These are phyloP conservation scores for Apiotrichum sp. DNA, from an alignment of 1,284 basidiomycete genomes.

Conservation along the genomic window DNA sequence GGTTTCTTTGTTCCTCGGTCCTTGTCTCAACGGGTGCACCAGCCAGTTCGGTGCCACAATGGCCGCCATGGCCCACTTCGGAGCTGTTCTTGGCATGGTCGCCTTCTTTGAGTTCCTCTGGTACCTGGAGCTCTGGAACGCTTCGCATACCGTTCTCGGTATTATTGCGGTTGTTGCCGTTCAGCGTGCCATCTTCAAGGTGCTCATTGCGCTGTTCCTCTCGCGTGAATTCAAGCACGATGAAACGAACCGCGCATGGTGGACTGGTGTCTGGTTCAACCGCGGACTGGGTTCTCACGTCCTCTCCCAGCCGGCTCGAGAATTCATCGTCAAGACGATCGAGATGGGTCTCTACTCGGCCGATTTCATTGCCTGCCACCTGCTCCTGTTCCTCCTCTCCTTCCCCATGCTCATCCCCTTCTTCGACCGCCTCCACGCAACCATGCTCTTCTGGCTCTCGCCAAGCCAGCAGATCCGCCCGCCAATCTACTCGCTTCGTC, in stretches of 20 bases:
- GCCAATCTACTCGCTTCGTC: conserved; percentile 83
- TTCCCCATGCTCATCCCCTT: conserved; percentile 79
- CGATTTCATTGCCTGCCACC: conserved; percentile 55
- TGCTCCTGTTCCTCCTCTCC: conserved; percentile 68
- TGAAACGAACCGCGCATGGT: conserved; percentile 94
- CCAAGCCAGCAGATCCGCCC: conserved; percentile 81
- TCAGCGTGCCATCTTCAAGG: conserved; percentile 84
- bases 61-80: conserved; percentile 75
- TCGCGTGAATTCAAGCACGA: conserved; percentile 96
- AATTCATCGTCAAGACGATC: conserved; percentile 93
- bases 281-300: conserved; percentile 79
- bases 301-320: conserved; percentile 87
- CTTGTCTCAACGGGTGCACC: conserved; percentile 68
- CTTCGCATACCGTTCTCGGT: conserved; percentile 82
- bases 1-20: conserved; percentile 84
- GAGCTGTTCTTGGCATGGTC: conserved; percentile 73
- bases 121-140: conserved; percentile 90
- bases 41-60: conserved; percentile 83
- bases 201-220: conserved; percentile 83
- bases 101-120: conserved; percentile 92
- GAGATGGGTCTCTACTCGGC: conserved; percentile 92
- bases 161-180: conserved; percentile 79
- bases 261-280: conserved; percentile 92
- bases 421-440: conserved; percentile 80
- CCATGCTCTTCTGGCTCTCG: conserved; percentile 62